These are phyloP conservation scores for Eutypa lata DNA, from an alignment of 2,329 filamentous ascomycete genomes.

Conservation along the genomic window DNA sequence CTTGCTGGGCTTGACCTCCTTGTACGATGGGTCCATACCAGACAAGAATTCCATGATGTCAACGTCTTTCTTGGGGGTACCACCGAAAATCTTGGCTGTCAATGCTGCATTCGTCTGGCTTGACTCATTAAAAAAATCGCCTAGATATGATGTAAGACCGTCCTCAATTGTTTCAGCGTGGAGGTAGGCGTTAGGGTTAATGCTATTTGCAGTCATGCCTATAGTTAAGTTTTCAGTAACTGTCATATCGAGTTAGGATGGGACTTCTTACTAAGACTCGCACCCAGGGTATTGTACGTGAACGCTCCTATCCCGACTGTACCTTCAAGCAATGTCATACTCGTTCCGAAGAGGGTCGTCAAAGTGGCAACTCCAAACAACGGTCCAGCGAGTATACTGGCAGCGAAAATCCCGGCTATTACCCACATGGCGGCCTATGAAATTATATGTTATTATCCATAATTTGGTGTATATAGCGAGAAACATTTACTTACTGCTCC, in stretches of 20 bases:
- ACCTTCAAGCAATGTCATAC: not conserved
- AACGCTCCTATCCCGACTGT: not conserved
- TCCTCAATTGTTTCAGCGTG: not conserved
- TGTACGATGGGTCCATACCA: not conserved
- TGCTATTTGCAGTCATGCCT: not conserved
- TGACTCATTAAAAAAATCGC: not conserved
- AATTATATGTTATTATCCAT: not conserved
- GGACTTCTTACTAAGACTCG: not conserved
- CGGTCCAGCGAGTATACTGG: not conserved
- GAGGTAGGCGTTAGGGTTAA: not conserved
- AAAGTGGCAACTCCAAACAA: not conserved
- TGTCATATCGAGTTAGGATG: no score
- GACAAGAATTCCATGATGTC: not conserved
- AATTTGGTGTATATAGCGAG: not conserved
- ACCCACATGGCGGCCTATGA: slow-evolving; percentile 1
- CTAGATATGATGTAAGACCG: not conserved
- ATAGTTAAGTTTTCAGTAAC: not conserved
- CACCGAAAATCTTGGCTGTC: slow-evolving; percentile 4
- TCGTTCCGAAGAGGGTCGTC: no score
- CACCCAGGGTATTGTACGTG: not conserved
- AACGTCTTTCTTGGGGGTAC: not conserved
- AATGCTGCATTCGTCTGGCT: slow-evolving; percentile 1
- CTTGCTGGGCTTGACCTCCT: not conserved
- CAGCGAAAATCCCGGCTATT: not conserved
- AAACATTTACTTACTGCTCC: not conserved